Evolutionary conservation across 2,329 filamentous ascomycete genomes (phyloP).

Genomic region (Atkinsonella texensis): DNA sequence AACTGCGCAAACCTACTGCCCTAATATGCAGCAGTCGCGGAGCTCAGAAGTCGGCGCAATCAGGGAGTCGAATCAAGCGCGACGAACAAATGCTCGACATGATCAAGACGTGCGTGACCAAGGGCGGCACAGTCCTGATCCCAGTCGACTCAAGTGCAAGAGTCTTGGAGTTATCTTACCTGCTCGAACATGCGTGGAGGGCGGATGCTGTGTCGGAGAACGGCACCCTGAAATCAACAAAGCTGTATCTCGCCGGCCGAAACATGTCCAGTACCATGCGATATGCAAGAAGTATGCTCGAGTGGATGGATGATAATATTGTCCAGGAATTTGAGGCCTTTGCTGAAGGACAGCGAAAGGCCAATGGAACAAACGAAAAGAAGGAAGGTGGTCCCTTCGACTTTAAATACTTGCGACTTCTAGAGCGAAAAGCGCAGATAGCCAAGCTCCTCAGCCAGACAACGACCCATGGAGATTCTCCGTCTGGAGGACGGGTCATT

Average conservation of each 20-base stretch:
- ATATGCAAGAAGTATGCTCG: slow-evolving; percentile 87
- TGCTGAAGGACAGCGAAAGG: slow-evolving; percentile 37
- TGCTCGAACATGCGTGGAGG: slow-evolving; percentile 87
- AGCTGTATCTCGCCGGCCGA: slow-evolving; percentile 72
- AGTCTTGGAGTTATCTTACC: slow-evolving; percentile 80
- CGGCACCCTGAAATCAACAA: slow-evolving; percentile 39
- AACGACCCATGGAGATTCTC: slow-evolving; percentile 25
- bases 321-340: slow-evolving; percentile 80
- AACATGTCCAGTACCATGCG: slow-evolving; percentile 82
- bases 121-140: slow-evolving; percentile 83
- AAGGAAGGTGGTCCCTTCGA: slow-evolving; percentile 68
- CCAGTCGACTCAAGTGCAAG: slow-evolving; percentile 93
- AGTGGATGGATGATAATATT: slow-evolving; percentile 98
- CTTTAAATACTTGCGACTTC: slow-evolving; percentile 70
- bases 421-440: slow-evolving; percentile 74
- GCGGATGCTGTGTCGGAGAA: slow-evolving; percentile 43
- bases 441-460: slow-evolving; percentile 49
- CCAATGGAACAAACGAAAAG: slow-evolving; percentile 34
- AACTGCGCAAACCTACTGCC: slow-evolving; percentile 83
- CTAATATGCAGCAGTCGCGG: slow-evolving; percentile 85
- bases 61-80: slow-evolving; percentile 64
- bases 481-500: slow-evolving; percentile 56
- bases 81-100: slow-evolving; percentile 79
- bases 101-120: slow-evolving; percentile 64
- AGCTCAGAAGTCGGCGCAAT: slow-evolving; percentile 55